These are phyloP conservation scores for Mimosa pudica DNA, from an alignment of 306 rosid species.

Conservation along the genomic window DNA sequence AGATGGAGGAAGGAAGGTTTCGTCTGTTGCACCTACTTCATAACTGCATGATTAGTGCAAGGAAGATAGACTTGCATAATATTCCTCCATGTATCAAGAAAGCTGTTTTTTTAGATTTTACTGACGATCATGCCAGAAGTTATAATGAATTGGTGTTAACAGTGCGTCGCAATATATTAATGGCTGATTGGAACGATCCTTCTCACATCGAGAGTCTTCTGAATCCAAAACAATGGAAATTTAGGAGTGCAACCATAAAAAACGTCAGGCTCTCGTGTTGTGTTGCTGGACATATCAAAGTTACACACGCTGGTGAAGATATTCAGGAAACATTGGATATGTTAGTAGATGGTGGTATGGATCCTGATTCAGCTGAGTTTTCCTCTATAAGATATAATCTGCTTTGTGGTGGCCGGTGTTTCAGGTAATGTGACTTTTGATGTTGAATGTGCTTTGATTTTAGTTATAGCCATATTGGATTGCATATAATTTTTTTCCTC, in stretches of 20 bases:
- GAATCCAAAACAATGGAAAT: slow-evolving; percentile 94
- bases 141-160: slow-evolving; percentile 92
- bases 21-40: slow-evolving; percentile 77
- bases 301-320: slow-evolving; percentile 93
- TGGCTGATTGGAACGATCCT: slow-evolving; percentile 99
- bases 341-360: slow-evolving; percentile 72
- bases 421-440: slow-evolving; percentile 60
- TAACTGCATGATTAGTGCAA: slow-evolving; percentile 90
- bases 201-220: slow-evolving; percentile 94
- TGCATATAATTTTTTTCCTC: slow-evolving; percentile 31
- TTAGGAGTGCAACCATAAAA: slow-evolving; percentile 67
- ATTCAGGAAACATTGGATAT: slow-evolving; percentile 97
- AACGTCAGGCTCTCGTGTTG: slow-evolving; percentile 95
- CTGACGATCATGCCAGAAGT: slow-evolving; percentile 84
- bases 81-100: slow-evolving; percentile 93
- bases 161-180: slow-evolving; percentile 85
- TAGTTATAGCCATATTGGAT: background rate
- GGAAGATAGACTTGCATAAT: slow-evolving; percentile 74
- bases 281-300: slow-evolving; percentile 97
- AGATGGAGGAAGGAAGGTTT: slow-evolving; percentile 93
- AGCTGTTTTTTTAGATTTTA: slow-evolving; percentile 65
- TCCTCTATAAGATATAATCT: slow-evolving; percentile 68
- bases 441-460: slow-evolving; percentile 27
- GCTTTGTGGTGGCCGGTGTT: slow-evolving; percentile 72
- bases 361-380: slow-evolving; percentile 72